Evolutionary conservation across 352 stramenopile genomes (phyloP), one percentile per base, ranked within the genome.

Genomic region (Globisporangium barbulae): DNA sequence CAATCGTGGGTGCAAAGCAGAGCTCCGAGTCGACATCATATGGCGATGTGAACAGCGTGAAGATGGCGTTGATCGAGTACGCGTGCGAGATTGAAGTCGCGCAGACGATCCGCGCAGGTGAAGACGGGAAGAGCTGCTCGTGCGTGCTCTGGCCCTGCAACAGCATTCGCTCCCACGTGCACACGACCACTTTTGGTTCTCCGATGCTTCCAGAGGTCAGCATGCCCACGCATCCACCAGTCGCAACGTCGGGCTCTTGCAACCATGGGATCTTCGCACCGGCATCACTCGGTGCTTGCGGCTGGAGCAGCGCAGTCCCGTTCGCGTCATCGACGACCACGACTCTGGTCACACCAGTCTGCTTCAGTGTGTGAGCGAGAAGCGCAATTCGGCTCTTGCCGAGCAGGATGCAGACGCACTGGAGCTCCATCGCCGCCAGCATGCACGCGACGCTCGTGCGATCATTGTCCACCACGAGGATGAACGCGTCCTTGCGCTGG

Each of bases 61-160:
- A 96, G 25, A 96, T 70, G 3, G 84, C 82, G 63, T 96, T 96
- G 67, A 96, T 92, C 7, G 85, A 89, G 64, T 85, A 96, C 10
- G 85, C 85, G 64, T 96, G 88, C 10, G 85, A 78, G 60, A 96
- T 94, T 19, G 88, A 94, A 35, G 88, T 93, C 8, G 65, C 79
- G 31, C 82, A 90, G 22, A 94, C 75, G 54, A 96, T 78, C 4
- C 85, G 83, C 31, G 78, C 78, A 0, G 87, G 73, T 0, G 65
- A n/a, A 21, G 72, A 53, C 7, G 83, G 85, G 57, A 96, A 94
- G 44, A 94, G 79, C 62, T 87, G 67, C 44, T 87, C 71, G 41
- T 93, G 71, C 6, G 84, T 96, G n/a, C 67, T 78, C n/a, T 89
- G 69, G 17, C 85, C 88, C 50, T 96, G 88, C n/a, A 88, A 65